Conservation (phyloP, 2,329 filamentous ascomycete genomes). For the Grosmannia huntii region DNA sequence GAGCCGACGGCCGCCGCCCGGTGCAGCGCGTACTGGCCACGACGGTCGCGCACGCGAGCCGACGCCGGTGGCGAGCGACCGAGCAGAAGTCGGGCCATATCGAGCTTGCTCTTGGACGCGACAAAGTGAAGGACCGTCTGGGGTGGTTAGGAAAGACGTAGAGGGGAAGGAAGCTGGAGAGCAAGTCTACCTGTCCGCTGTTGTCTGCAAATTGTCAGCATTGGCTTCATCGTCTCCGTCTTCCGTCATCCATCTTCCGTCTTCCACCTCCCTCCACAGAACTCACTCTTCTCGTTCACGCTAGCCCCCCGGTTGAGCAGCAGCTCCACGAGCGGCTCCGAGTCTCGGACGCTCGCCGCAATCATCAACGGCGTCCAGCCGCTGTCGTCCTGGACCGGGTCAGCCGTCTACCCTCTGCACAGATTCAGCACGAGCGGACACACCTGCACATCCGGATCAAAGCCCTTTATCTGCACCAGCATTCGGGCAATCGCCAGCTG, state of each 20-base stretch:
- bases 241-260: too few species aligned
- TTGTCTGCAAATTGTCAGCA: conserved; percentile 34
- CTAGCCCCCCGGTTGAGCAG: conserved; percentile 59
- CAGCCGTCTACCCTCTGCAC: neutral
- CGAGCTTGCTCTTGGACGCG: conserved; percentile 78
- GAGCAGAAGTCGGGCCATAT: conserved; percentile 67
- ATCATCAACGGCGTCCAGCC: conserved; percentile 85
- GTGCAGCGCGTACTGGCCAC: conserved; percentile 84
- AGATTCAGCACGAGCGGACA: conserved; percentile 36
- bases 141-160: neutral
- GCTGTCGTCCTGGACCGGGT: conserved; percentile 47
- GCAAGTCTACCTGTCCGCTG: conserved; percentile 43
- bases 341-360: conserved; percentile 59
- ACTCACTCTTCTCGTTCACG: conserved; percentile 56
- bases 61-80: conserved; percentile 56
- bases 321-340: conserved; percentile 53
- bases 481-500: conserved; percentile 60
- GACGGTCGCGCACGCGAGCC: conserved; percentile 67
- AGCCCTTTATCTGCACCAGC: conserved; percentile 55
- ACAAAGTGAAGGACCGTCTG: conserved; percentile 86
- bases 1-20: conserved; percentile 83
- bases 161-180: neutral
- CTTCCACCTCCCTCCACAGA: neutral
- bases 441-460: conserved; percentile 67
- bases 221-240: neutral